These are phyloP conservation scores for Colletotrichum sp. DNA, from an alignment of 2,329 filamentous ascomycete species.

Conservation along the genomic window DNA sequence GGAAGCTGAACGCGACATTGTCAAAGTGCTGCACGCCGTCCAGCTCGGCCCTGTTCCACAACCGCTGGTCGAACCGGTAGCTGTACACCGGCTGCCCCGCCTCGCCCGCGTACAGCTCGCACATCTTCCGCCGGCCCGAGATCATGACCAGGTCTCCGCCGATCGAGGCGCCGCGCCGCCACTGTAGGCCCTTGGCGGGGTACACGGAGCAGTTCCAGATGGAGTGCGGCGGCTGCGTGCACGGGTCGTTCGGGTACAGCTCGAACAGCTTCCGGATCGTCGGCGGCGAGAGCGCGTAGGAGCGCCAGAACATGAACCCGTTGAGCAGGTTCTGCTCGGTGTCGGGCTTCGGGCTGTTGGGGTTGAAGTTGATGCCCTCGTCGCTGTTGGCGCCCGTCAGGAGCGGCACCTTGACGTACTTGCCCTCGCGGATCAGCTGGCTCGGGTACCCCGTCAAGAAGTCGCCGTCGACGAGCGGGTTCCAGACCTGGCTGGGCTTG, in stretches of 20 bases:
- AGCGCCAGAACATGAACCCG: slow-evolving; percentile 45
- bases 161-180: slow-evolving; percentile 50
- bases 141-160: slow-evolving; percentile 54
- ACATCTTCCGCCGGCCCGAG: slow-evolving; percentile 48
- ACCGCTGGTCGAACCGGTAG: slow-evolving; percentile 55
- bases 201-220: slow-evolving; percentile 38
- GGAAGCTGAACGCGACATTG: slow-evolving; percentile 56
- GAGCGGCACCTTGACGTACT: slow-evolving; percentile 48
- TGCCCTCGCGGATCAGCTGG: slow-evolving; percentile 43
- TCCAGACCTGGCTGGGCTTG: slow-evolving; percentile 42
- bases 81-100: slow-evolving; percentile 43
- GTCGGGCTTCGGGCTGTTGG: slow-evolving; percentile 40
- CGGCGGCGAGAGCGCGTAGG: slow-evolving; percentile 49
- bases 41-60: slow-evolving; percentile 43
- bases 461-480: slow-evolving; percentile 49
- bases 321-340: slow-evolving; percentile 48
- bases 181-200: slow-evolving; percentile 40
- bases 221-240: slow-evolving; percentile 47
- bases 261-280: slow-evolving; percentile 47
- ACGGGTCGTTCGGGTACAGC: slow-evolving; percentile 54
- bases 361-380: slow-evolving; percentile 46
- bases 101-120: slow-evolving; percentile 40
- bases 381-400: slow-evolving; percentile 55
- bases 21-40: slow-evolving; percentile 50
- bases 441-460: slow-evolving; percentile 54